phyloP scores from a whole-genome alignment of 2,329 filamentous ascomycete species.

The Penicillium psychrosexuale region DNA sequence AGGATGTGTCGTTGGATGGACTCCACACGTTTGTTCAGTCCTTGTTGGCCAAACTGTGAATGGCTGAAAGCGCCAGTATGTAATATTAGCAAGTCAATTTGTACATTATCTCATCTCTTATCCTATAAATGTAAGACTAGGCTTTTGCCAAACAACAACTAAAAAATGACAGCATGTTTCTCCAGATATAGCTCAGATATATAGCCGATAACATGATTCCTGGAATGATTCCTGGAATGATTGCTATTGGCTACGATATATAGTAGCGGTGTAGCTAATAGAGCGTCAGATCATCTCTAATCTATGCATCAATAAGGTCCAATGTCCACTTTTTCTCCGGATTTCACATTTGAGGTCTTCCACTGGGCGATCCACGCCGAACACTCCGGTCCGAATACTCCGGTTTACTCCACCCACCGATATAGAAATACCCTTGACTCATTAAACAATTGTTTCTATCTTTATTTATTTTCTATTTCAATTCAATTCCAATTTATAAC shows the following conservation, averaged over 20 bases:
- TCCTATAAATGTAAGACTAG: not conserved
- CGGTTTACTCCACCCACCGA: not conserved
- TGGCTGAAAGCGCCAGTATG: not conserved
- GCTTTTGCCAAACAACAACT: too few relatives aligned
- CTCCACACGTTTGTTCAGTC: slow-evolving; percentile 49
- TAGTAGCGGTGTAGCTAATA: not conserved
- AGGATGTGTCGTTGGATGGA: slow-evolving; percentile 54
- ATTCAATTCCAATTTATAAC: not conserved
- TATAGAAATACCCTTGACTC: slow-evolving; percentile 2
- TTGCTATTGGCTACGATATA: not conserved
- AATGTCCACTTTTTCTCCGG: not conserved
- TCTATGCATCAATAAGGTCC: not conserved
- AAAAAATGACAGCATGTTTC: not conserved
- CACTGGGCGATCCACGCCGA: not conserved
- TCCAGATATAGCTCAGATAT: too few relatives aligned
- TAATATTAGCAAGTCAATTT: slow-evolving; percentile 4
- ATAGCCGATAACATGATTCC: too few relatives aligned
- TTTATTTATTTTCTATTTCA: too few relatives aligned
- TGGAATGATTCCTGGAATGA: not conserved
- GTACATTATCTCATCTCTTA: slow-evolving; percentile 8
- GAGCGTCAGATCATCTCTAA: not conserved
- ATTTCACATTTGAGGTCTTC: not conserved
- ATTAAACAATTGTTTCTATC: not conserved
- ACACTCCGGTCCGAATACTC: slow-evolving; percentile 10
- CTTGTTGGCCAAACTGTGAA: slow-evolving; percentile 53